Conservation (phyloP, 768 basidiomycete genomes). For the Lactarius vividus region DNA sequence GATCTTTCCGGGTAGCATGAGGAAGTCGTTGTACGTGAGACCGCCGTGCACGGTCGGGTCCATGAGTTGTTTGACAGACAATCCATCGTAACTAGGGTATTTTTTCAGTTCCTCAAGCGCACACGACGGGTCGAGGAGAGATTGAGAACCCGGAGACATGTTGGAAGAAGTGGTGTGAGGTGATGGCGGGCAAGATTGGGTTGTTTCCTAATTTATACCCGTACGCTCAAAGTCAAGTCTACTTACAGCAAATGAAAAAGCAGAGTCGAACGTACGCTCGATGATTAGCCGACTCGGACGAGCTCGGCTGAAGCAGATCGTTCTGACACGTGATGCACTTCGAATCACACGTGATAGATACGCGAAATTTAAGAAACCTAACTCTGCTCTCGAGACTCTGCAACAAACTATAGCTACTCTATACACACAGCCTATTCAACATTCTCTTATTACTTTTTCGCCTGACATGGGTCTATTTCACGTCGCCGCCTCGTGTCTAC, state of each 20-base stretch:
- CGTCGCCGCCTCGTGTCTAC: conserved; percentile 20
- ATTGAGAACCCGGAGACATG: not conserved
- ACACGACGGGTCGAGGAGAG: conserved; percentile 37
- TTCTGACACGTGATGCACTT: not conserved
- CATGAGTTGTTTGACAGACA: conserved; percentile 84
- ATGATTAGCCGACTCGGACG: not conserved
- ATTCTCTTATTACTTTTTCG: conserved; percentile 1
- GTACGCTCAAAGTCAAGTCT: not conserved
- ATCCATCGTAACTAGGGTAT: conserved; percentile 76
- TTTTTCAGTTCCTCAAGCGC: conserved; percentile 75
- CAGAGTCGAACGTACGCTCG: not conserved
- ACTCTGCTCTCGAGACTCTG: not conserved
- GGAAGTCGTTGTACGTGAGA: conserved; percentile 96
- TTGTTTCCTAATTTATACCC: conserved; percentile 8
- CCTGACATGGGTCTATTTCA: conserved; percentile 22
- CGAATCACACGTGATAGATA: conserved; percentile 1
- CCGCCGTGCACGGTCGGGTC: conserved; percentile 84
- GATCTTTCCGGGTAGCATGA: conserved; percentile 92
- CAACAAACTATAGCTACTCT: conserved; percentile 7
- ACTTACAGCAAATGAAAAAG: not conserved
- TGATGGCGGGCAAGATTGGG: conserved; percentile 21
- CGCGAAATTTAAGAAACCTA: conserved; percentile 9
- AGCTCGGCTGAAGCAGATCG: too few relatives aligned
- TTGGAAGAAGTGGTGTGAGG: not conserved
- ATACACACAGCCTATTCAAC: conserved; percentile 20